phyloP scores from a whole-genome alignment of 2,329 filamentous ascomycete species.

The Monosporascus sp. region DNA sequence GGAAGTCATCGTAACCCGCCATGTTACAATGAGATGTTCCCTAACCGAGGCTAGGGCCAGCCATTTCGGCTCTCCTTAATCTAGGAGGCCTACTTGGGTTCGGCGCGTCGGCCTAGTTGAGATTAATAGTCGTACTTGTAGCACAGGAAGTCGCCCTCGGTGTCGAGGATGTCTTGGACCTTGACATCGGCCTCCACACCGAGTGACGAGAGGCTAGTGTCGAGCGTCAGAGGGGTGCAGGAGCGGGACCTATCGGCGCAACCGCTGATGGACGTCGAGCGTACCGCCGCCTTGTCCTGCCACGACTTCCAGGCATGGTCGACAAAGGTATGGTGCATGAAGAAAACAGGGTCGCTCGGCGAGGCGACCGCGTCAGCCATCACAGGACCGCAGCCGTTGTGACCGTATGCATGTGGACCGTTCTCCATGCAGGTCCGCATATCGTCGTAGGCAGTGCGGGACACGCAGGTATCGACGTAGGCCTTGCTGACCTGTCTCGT shows the following conservation, averaged over 20 bases:
- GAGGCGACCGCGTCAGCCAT: conserved; percentile 29
- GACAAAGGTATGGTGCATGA: conserved; percentile 29
- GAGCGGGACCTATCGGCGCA: conserved; percentile 12
- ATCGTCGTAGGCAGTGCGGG: conserved; percentile 5
- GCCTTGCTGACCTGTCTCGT: conserved; percentile 1
- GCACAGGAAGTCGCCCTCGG: conserved; percentile 21
- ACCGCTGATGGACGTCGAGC: conserved; percentile 23
- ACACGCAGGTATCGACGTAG: conserved; percentile 9
- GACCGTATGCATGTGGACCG: conserved; percentile 28
- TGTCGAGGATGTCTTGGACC: conserved; percentile 21
- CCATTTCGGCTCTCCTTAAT: no score
- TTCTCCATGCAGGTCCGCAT: conserved; percentile 8
- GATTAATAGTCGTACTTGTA: conserved; percentile 24
- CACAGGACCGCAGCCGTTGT: conserved; percentile 27
- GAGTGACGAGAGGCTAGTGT: conserved; percentile 21
- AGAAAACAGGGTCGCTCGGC: conserved; percentile 26
- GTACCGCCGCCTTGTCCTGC: conserved; percentile 18
- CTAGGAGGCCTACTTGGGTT: no score
- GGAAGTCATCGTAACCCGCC: no score
- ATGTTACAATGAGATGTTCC: no score
- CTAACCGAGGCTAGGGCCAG: no score
- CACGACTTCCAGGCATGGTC: conserved; percentile 26
- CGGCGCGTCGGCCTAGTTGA: not conserved
- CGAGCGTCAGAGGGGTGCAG: conserved; percentile 23
- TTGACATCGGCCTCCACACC: conserved; percentile 22